Percentiles rank a stretch among this genome's conserved stretches.
Evolutionary conservation across 1,284 basidiomycete genomes (phyloP).

Genomic region (Ustilago shanxiensis): DNA sequence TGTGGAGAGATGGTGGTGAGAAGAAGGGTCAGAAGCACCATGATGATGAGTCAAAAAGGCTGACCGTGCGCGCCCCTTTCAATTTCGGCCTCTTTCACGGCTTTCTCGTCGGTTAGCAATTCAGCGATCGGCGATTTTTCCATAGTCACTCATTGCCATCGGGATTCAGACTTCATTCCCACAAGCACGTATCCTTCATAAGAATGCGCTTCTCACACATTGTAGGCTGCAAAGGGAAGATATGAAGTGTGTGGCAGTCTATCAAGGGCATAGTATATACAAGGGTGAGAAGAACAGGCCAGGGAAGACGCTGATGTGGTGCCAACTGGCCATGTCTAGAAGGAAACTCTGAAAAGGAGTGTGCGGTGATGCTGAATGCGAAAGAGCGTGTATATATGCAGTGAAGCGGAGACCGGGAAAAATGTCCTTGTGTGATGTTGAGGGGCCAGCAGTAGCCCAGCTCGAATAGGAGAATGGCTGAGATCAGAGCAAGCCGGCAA

Average conservation of each 20-base stretch:
- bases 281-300: not conserved
- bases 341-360: not conserved
- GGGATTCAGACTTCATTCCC: not conserved
- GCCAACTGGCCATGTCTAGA: not conserved
- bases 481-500: constrained; percentile 23
- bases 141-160: not conserved
- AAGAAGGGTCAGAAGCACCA: not conserved
- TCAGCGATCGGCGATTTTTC: not conserved
- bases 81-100: not conserved
- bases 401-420: not conserved
- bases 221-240: not conserved
- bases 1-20: not conserved
- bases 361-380: not conserved
- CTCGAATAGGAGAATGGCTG: not conserved
- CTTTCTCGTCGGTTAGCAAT: no score
- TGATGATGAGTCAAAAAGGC: constrained; percentile 2
- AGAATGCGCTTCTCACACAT: not conserved
- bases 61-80: constrained; percentile 3
- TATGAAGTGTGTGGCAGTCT: not conserved
- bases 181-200: not conserved
- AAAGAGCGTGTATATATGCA: constrained; percentile 9
- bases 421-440: not conserved
- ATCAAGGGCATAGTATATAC: not conserved
- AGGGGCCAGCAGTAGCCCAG: no score
- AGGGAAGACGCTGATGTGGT: not conserved